phyloP scores from a whole-genome alignment of 2,329 filamentous ascomycete species.

The Ophiosphaerella korrae region DNA sequence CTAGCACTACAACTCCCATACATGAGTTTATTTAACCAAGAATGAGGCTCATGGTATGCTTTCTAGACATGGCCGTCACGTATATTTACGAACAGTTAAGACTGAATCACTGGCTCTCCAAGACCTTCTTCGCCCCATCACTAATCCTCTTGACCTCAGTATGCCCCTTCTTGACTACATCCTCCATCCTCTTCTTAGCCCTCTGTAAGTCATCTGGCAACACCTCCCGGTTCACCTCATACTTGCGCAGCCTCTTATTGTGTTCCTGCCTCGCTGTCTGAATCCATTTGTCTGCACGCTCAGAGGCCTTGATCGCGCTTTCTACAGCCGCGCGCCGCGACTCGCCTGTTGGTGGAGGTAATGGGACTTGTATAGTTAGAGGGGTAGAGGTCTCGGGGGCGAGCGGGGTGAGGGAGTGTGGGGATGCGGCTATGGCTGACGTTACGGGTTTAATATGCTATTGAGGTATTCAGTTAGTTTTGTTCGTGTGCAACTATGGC shows the following conservation, averaged over 20 bases:
- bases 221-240: slow-evolving; percentile 50
- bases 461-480: slow-evolving; percentile 4
- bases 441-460: slow-evolving; percentile 62
- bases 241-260: slow-evolving; percentile 55
- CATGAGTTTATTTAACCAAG: too few species aligned
- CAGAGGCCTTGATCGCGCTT: slow-evolving; percentile 48
- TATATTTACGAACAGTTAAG: too few species aligned
- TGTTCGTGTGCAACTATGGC: slow-evolving; percentile 25
- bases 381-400: slow-evolving; percentile 56
- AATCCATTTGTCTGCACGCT: slow-evolving; percentile 49
- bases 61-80: too few species aligned
- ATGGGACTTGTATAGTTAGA: slow-evolving; percentile 59
- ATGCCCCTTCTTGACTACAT: slow-evolving; percentile 55
- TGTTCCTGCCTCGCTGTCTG: slow-evolving; percentile 53
- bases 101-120: slow-evolving; percentile 37
- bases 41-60: too few species aligned
- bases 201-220: slow-evolving; percentile 57
- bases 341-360: slow-evolving; percentile 64
- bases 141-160: slow-evolving; percentile 56
- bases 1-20: too few species aligned
- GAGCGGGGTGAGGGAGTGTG: slow-evolving; percentile 58
- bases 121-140: slow-evolving; percentile 55
- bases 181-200: slow-evolving; percentile 56
- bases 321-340: slow-evolving; percentile 52
- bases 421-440: slow-evolving; percentile 58